A percentile compares a stretch with the other conserved stretches of the same genome.
These are phyloP conservation scores for Cladosporium sp. DNA, from an alignment of 2,329 filamentous ascomycete genomes.

Conservation along the genomic window DNA sequence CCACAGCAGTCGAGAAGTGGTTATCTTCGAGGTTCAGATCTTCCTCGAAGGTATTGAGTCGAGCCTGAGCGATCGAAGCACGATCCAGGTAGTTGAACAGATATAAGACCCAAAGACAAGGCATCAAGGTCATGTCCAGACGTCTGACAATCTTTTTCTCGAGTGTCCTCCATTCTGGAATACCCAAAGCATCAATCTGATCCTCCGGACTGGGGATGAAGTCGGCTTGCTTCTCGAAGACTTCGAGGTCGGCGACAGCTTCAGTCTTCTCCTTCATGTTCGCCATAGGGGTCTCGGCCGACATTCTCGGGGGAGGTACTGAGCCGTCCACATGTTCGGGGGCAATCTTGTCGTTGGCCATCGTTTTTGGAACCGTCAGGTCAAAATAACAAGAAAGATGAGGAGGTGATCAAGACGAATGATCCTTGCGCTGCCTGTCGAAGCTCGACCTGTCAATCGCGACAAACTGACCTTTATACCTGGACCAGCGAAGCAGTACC, in stretches of 20 bases:
- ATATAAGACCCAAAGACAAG: slow-evolving; percentile 23
- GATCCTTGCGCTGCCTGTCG: not conserved
- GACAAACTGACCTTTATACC: not conserved
- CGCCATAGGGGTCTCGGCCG: not conserved
- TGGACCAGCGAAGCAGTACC: not conserved
- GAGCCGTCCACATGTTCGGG: not conserved
- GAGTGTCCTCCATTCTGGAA: slow-evolving; percentile 24
- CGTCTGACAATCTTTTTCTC: slow-evolving; percentile 22
- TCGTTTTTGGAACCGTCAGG: not conserved
- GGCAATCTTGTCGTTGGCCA: slow-evolving; percentile 1
- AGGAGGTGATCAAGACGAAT: not conserved
- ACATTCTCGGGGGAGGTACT: not conserved
- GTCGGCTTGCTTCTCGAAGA: slow-evolving; percentile 24
- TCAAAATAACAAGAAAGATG: not conserved
- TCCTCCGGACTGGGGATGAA: too few species aligned
- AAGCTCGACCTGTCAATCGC: not conserved
- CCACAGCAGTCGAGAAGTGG: slow-evolving; percentile 54
- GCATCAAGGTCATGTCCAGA: slow-evolving; percentile 2
- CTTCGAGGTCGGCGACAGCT: slow-evolving; percentile 3
- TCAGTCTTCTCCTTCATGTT: slow-evolving; percentile 6
- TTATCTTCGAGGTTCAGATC: slow-evolving; percentile 53
- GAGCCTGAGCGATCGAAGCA: not conserved
- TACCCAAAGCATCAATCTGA: too few species aligned
- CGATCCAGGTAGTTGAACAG: slow-evolving; percentile 28
- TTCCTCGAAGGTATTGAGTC: slow-evolving; percentile 42